phyloP scores from a whole-genome alignment of 176 grass and related monocot species.

The Elaeis guineensis region DNA sequence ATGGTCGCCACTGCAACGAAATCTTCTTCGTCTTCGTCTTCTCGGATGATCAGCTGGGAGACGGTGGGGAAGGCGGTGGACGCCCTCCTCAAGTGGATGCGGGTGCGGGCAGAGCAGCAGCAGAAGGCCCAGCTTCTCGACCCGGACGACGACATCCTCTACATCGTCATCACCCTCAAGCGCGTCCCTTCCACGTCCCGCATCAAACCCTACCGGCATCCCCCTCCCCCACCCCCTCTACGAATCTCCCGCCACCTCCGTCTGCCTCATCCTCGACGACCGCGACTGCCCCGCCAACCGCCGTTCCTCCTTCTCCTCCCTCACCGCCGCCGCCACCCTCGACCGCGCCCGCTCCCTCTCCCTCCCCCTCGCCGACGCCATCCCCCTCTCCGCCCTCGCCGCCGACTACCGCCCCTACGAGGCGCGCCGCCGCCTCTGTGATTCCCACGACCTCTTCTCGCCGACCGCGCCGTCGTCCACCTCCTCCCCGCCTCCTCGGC shows the following conservation, averaged over 20 bases:
- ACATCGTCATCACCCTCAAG: constrained; percentile 46
- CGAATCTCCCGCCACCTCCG: constrained; percentile 25
- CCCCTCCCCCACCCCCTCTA: constrained; percentile 42
- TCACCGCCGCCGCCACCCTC: constrained; percentile 15
- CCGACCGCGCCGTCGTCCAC: constrained; percentile 71
- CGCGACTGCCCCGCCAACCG: constrained; percentile 1
- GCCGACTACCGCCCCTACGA: constrained; percentile 73
- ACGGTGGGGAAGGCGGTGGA: constrained; percentile 31
- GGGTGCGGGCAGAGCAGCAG: constrained; percentile 19
- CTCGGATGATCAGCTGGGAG: constrained; percentile 11
- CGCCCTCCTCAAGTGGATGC: constrained; percentile 52
- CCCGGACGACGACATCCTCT: constrained; percentile 43
- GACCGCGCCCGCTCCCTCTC: constrained; percentile 41
- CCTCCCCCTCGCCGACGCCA: constrained; percentile 49
- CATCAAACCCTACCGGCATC: constrained; percentile 35
- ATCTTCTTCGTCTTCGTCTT: no score
- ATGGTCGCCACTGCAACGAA: no score
- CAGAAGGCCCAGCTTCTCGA: constrained; percentile 45
- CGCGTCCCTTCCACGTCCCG: constrained; percentile 25
- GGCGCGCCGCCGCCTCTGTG: constrained; percentile 51
- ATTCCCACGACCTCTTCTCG: constrained; percentile 72
- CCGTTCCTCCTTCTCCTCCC: constrained; percentile 18
- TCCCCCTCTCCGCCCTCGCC: constrained; percentile 53
- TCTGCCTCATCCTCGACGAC: constrained; percentile 57
- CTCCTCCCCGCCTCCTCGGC: constrained; percentile 66